These are phyloP conservation scores for Candida neerlandica DNA, from an alignment of 1,139 yeast genomes.

Conservation along the genomic window DNA sequence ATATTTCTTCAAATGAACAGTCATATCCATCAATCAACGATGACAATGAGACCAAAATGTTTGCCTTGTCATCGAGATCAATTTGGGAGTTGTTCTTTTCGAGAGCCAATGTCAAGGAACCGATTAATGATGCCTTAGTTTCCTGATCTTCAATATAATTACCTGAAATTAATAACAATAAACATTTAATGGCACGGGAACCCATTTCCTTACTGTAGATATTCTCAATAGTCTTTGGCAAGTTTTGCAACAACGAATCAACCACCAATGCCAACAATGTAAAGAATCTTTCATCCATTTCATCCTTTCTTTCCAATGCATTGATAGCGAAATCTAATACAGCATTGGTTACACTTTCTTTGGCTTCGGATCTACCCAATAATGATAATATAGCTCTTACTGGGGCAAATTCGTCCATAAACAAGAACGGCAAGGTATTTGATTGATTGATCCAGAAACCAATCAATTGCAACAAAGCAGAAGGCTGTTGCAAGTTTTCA, in stretches of 20 bases:
- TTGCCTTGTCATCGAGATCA: conserved; percentile 55
- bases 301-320: conserved; percentile 34
- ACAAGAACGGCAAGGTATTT: conserved; percentile 53
- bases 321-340: conserved; percentile 61
- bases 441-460: conserved; percentile 60
- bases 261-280: conserved; percentile 59
- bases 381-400: conserved; percentile 57
- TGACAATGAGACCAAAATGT: conserved; percentile 60
- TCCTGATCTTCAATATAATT: conserved; percentile 60
- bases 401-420: conserved; percentile 58
- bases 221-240: conserved; percentile 52
- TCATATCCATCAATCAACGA: conserved; percentile 55
- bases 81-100: conserved; percentile 63
- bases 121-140: conserved; percentile 57
- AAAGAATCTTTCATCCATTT: conserved; percentile 46
- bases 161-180: conserved; percentile 59
- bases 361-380: conserved; percentile 57
- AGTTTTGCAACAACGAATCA: conserved; percentile 51
- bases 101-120: conserved; percentile 62
- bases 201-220: conserved; percentile 53
- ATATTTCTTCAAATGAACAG: conserved; percentile 55
- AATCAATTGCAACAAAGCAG: conserved; percentile 73
- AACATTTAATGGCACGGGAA: conserved; percentile 52
- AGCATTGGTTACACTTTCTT: conserved; percentile 62
- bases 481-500: conserved; percentile 82